Evolutionary conservation across 2,329 filamentous ascomycete genomes (phyloP), one percentile per base, ranked within the genome.

Genomic region (Cytospora schulzeri): DNA sequence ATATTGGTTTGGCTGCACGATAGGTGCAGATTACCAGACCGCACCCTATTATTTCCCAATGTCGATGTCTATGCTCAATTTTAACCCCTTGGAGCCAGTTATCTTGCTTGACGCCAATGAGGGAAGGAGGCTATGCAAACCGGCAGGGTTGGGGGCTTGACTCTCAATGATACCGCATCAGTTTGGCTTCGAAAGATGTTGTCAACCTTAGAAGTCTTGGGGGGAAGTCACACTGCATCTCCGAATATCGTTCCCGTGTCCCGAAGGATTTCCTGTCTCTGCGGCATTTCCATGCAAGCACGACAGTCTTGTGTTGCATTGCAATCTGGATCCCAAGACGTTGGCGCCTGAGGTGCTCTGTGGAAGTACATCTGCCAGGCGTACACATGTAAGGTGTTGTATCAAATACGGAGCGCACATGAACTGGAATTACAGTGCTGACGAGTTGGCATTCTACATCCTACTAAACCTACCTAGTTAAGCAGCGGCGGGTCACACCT

Each of bases 361-460:
- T 15, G 41, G 22, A 22, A 15, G 64, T 52, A 64, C 66, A 52
- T 63, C 66, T 60, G 68, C 48, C 62, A 65, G 35, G 50, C 50
- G 63, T 65, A 68, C 54, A 59, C 67, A 67, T 68, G 68, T 68
- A 68, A 19, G 12, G 19, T 38, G 26, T 38, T 12, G 14, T 35
- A 35, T 35, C 33, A 2, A 35, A 35, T 35, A 15, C 33, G 33
- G 33, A 15, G 31, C 29, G 29, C 41, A 24, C 29, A n/a, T 3
- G n/a, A 15, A 4, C 12, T 35, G 9, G 31, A 35, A 5, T n/a
- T 48, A 48, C 45, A 48, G 45, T 48, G n/a, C 45, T 48, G 45
- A 48, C 45, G 9, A 48, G 41, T 48, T 41, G 38, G n/a, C 7
- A 17, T 38, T 14, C 29, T 29, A 29, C 8, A 29, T 29, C 6